Evolutionary conservation across 2,329 filamentous ascomycete genomes (phyloP).

Genomic region (Ustulina deusta): DNA sequence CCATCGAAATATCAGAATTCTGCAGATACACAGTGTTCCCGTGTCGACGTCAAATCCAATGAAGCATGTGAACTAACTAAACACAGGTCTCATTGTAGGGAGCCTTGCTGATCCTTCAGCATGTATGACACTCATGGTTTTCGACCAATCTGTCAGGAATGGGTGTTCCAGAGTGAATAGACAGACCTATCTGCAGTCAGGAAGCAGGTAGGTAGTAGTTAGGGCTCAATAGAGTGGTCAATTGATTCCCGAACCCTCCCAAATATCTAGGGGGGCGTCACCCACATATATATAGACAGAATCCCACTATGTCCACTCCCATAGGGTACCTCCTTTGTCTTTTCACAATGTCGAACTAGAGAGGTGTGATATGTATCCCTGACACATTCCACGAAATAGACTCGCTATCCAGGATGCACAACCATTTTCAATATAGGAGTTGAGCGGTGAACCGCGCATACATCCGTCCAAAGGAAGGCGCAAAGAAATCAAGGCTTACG

Average conservation of each 20-base stretch:
- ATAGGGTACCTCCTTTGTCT: too few relatives aligned
- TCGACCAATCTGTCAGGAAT: too few relatives aligned
- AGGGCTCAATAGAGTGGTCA: too few relatives aligned
- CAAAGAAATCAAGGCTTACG: background rate
- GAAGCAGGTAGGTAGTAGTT: too few relatives aligned
- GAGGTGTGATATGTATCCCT: too few relatives aligned
- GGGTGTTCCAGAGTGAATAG: too few relatives aligned
- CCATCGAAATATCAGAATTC: background rate
- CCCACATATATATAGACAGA: too few relatives aligned
- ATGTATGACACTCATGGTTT: background rate
- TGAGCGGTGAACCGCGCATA: background rate
- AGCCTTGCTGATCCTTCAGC: background rate
- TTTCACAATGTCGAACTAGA: too few relatives aligned
- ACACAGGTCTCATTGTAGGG: background rate
- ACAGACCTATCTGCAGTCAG: too few relatives aligned
- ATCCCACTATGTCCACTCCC: too few relatives aligned
- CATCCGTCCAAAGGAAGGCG: background rate
- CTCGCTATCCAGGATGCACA: background rate
- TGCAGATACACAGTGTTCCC: background rate
- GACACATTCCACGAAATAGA: background rate
- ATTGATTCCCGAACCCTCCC: too few relatives aligned
- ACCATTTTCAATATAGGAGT: background rate
- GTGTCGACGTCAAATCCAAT: background rate
- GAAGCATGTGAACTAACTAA: background rate
- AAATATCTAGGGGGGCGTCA: too few relatives aligned